Conservation (phyloP, 202 grass and related monocot genomes). For the Schoenoplectus triqueter region DNA sequence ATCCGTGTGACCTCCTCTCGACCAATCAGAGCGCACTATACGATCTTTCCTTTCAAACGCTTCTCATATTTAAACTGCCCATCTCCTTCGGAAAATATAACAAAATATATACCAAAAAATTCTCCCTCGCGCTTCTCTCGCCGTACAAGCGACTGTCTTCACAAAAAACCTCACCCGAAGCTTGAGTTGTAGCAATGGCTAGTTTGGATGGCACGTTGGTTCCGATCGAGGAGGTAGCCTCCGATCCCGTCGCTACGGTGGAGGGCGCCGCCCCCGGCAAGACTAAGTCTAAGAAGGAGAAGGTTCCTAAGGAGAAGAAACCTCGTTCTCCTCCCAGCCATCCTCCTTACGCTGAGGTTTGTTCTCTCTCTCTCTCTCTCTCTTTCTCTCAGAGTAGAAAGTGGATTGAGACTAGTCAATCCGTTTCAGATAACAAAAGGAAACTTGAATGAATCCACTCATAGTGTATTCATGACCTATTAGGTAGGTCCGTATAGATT, state of each 20-base stretch:
- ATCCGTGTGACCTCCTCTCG: constrained; percentile 49
- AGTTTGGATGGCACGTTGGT: constrained; percentile 26
- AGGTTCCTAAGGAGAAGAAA: constrained; percentile 68
- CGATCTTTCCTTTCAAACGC: background rate
- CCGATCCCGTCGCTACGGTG: background rate
- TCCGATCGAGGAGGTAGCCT: constrained; percentile 34
- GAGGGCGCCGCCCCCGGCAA: background rate
- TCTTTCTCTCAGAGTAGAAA: background rate
- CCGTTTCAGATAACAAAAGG: too few relatives aligned
- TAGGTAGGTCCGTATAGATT: too few relatives aligned
- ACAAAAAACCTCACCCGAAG: background rate
- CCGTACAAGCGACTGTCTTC: constrained; percentile 12
- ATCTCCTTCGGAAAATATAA: background rate
- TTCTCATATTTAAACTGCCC: constrained; percentile 54
- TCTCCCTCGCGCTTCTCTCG: background rate
- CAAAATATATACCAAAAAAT: background rate
- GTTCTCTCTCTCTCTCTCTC: background rate
- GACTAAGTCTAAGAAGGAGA: constrained; percentile 52
- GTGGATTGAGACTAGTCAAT: too few relatives aligned
- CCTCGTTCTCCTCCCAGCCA: constrained; percentile 35
- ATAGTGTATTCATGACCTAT: too few relatives aligned
- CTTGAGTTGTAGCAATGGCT: constrained; percentile 41
- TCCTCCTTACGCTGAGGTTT: constrained; percentile 75
- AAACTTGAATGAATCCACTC: too few relatives aligned
- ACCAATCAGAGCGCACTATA: constrained; percentile 51